Evolutionary conservation across 345 rosid genomes (phyloP).

Genomic region (Syzygium aromaticum): DNA sequence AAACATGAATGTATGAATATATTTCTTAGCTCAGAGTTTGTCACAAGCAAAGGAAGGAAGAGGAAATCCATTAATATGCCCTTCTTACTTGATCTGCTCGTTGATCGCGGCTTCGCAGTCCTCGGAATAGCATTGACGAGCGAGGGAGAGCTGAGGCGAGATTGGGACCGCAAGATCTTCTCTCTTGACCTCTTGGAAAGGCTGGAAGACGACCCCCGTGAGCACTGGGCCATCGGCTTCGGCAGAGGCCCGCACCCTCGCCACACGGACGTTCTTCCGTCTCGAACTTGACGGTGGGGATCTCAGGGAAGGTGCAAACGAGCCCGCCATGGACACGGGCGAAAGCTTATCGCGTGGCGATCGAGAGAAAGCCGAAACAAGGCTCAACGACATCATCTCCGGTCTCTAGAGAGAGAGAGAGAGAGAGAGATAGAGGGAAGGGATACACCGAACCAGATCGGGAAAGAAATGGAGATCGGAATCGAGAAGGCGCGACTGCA

Average conservation of each 20-base stretch:
- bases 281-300: slow-evolving; percentile 9
- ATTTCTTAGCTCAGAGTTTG: neutral
- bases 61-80: neutral
- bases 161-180: slow-evolving; percentile 85
- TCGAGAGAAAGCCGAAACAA: neutral
- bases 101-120: slow-evolving; percentile 74
- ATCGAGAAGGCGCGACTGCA: neutral
- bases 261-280: slow-evolving; percentile 2
- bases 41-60: neutral
- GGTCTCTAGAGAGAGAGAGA: neutral
- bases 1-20: neutral
- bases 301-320: neutral
- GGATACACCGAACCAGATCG: neutral
- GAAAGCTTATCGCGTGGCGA: neutral
- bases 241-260: slow-evolving; percentile 10
- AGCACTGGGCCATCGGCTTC: slow-evolving; percentile 14
- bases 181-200: slow-evolving; percentile 84
- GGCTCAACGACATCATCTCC: neutral
- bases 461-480: neutral
- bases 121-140: slow-evolving; percentile 55
- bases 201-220: slow-evolving; percentile 66
- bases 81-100: slow-evolving; percentile 76
- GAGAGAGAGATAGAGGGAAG: neutral
- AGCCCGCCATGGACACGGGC: neutral
- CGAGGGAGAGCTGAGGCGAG: slow-evolving; percentile 56